Evolutionary conservation across 352 stramenopile genomes (phyloP), one percentile per base, ranked within the genome.

Genomic region (Globisporangium perplexum): DNA sequence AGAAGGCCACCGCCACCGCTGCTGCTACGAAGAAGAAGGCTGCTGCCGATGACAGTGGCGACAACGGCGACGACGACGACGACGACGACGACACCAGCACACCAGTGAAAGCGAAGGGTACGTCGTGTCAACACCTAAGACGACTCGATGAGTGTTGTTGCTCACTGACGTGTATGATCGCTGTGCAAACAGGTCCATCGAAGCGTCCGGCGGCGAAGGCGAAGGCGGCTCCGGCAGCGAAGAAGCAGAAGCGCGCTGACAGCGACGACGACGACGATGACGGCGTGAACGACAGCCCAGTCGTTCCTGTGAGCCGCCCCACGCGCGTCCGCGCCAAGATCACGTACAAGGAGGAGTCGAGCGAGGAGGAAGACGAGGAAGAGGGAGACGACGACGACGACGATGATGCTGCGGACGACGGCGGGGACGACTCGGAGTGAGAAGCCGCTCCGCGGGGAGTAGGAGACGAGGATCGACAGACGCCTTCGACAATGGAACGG

Each of bases 361-460:
- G 77, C 30, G 74, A 80, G n/a, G 77, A 72, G 0, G 65, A 60
- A 3, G 50, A 61, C 0, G 57, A 75, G 1, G 62, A 71, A 7
- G 63, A 67, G 14, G 68, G 71, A 1, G 58, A 74, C 1, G 53
- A 61, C 6, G 66, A 75, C 33, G 74, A 86, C 4, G 69, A 71
- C n/a, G 73, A 69, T 33, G 72, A 83, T 10, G 77, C 83, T 50
- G 87, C 73, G 49, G 81, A 90, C 49, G 86, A 77, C 52, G 68
- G 79, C 30, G 42, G 5, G 3, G 47, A 31, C n/a, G 33, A 23
- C 11, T n/a, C 3, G 42, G 52, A 30, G 50, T 12, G 5, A 24
- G n/a, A 50, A 12, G 62, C 7, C 26, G 5, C 26, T 5, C 26
- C 3, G 26, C 26, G 26, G 26, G 2, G 26, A 30, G 26, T 30